Conservation (phyloP, 257 asterid genomes). For the Plantago major region DNA sequence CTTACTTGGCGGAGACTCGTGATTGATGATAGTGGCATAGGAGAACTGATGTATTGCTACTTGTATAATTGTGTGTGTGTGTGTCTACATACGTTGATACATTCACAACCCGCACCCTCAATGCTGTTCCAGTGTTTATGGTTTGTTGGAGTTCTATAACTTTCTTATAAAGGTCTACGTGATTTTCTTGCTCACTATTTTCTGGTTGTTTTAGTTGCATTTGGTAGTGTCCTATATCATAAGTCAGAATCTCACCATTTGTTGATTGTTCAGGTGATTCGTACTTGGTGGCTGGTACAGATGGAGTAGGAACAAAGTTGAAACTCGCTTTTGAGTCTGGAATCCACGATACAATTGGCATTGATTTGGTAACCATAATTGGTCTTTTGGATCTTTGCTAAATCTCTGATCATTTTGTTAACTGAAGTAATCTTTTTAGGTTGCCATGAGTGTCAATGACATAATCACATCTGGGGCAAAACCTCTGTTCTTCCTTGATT, state of each 20-base stretch:
- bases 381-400: background rate
- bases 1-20: no score
- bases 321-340: slow-evolving; percentile 6
- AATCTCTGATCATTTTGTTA: background rate
- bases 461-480: slow-evolving; percentile 93
- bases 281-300: slow-evolving; percentile 78
- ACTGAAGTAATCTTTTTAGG: slow-evolving; percentile 37
- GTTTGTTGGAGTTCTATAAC: no score
- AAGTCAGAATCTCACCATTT: background rate
- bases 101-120: no score
- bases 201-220: no score
- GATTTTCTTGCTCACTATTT: no score
- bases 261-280: slow-evolving; percentile 62
- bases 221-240: no score
- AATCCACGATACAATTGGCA: slow-evolving; percentile 7
- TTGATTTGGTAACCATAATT: background rate
- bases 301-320: slow-evolving; percentile 11
- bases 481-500: slow-evolving; percentile 93
- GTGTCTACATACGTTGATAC: no score
- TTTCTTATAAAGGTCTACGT: no score
- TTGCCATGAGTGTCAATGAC: slow-evolving; percentile 98
- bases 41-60: no score
- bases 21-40: no score
- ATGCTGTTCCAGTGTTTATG: no score
- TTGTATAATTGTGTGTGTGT: no score